phyloP scores from a whole-genome alignment of 139 green algal species.

The Trebouxia sp. region DNA sequence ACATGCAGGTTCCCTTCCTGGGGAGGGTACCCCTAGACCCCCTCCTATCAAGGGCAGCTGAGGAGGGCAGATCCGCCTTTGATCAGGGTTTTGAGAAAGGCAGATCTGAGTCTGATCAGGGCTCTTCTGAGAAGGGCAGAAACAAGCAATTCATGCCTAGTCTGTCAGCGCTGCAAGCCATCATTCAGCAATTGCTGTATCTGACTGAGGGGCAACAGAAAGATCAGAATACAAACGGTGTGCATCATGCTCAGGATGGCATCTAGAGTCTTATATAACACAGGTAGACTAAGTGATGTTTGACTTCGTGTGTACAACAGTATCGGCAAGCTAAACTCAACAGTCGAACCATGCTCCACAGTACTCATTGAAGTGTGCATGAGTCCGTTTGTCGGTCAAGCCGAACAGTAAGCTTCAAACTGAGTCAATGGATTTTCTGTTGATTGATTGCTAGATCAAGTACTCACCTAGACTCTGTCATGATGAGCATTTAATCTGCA shows the following conservation, averaged over 20 bases:
- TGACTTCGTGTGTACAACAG: no score
- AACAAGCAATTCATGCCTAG: slow-evolving; percentile 15
- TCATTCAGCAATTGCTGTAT: slow-evolving; percentile 38
- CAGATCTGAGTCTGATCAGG: slow-evolving; percentile 49
- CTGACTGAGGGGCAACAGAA: background rate
- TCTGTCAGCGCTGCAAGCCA: slow-evolving; percentile 35
- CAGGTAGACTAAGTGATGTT: no score
- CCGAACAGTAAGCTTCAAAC: no score
- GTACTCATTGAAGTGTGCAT: no score
- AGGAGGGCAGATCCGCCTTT: slow-evolving; percentile 68
- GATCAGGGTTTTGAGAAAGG: slow-evolving; percentile 66
- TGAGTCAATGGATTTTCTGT: no score
- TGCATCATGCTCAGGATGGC: background rate
- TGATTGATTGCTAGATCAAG: no score
- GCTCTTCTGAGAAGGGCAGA: background rate
- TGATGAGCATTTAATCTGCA: no score
- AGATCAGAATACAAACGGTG: background rate
- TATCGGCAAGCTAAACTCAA: no score
- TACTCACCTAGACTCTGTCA: no score
- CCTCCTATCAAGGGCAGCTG: slow-evolving; percentile 64
- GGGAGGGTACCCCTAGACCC: slow-evolving; percentile 62
- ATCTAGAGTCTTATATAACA: no score
- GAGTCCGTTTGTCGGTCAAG: no score
- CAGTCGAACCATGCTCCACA: no score
- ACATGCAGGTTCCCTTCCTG: slow-evolving; percentile 84